Evolutionary conservation across 345 rosid genomes (phyloP).

Genomic region (Gossypium sturtianum): DNA sequence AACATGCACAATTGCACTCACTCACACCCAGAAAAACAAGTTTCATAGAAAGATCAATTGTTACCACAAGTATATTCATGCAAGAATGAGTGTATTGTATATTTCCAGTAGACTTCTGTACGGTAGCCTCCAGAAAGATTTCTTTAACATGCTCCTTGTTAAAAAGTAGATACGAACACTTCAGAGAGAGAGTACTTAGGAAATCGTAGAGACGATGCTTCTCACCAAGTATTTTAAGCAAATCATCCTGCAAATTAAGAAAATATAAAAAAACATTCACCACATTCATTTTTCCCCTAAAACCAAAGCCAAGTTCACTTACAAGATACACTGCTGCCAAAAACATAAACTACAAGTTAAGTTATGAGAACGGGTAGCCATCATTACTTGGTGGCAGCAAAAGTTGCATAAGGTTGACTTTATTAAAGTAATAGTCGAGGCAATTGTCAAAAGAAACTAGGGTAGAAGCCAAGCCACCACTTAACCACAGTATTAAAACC

Average conservation of each 20-base stretch:
- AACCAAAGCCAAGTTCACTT: not conserved
- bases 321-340: not conserved
- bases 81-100: constrained; percentile 47
- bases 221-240: constrained; percentile 88
- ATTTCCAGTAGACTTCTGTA: constrained; percentile 62
- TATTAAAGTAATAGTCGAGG: not conserved
- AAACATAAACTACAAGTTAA: not conserved
- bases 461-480: not conserved
- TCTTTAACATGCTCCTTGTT: constrained; percentile 86
- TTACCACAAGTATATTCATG: constrained; percentile 94
- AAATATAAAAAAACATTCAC: not conserved
- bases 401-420: not conserved
- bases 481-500: not conserved
- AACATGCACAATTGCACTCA: not conserved
- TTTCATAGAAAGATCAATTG: constrained; percentile 16
- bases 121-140: constrained; percentile 54
- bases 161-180: constrained; percentile 84
- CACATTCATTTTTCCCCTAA: not conserved
- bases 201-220: constrained; percentile 84
- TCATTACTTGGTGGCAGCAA: not conserved
- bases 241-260: constrained; percentile 64
- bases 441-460: not conserved
- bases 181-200: constrained; percentile 68
- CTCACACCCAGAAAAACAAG: constrained; percentile 1
- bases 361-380: not conserved